A percentile compares a stretch with the other conserved stretches of the same genome.
Conservation (phyloP, 805 yeast genomes). For the Nakazawaea peltata region DNA sequence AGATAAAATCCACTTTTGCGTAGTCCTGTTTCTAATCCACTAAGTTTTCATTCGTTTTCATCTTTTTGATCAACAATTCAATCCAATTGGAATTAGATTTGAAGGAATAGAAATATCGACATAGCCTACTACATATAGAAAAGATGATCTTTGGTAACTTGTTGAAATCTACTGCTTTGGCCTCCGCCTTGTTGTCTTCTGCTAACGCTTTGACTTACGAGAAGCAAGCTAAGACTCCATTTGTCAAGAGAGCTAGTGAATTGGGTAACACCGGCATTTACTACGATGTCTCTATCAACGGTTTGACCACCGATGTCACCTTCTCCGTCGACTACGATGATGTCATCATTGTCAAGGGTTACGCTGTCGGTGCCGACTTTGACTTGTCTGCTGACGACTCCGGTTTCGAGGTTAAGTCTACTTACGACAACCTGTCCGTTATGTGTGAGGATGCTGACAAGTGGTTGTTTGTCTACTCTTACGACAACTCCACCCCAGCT, state of each 20-base stretch:
- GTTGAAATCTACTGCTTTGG: slow-evolving; percentile 7
- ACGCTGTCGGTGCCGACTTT: slow-evolving; percentile 7
- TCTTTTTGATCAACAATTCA: too few species aligned
- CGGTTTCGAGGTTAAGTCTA: slow-evolving; percentile 7
- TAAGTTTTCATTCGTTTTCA: too few species aligned
- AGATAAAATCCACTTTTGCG: too few species aligned
- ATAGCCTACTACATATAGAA: too few species aligned
- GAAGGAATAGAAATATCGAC: too few species aligned
- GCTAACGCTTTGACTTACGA: slow-evolving; percentile 3
- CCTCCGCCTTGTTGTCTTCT: slow-evolving; percentile 6
- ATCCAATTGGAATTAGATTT: too few species aligned
- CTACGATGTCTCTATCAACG: slow-evolving; percentile 6
- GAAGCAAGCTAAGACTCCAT: slow-evolving; percentile 1
- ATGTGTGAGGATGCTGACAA: slow-evolving; percentile 8
- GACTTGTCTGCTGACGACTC: slow-evolving; percentile 4
- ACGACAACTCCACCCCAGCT: slow-evolving; percentile 10
- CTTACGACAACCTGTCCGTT: slow-evolving; percentile 5
- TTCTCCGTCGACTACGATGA: slow-evolving; percentile 9
- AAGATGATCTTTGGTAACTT: slow-evolving; percentile 8
- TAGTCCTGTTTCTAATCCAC: too few species aligned
- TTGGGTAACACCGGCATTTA: slow-evolving; percentile 10
- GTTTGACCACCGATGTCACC: slow-evolving; percentile 4
- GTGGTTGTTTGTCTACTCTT: slow-evolving; percentile 10
- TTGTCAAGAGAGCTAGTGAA: slow-evolving; percentile 9
- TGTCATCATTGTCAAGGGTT: slow-evolving; percentile 9